These are phyloP conservation scores for Psilocybe cubensis DNA, from an alignment of 768 basidiomycete species.

Conservation along the genomic window DNA sequence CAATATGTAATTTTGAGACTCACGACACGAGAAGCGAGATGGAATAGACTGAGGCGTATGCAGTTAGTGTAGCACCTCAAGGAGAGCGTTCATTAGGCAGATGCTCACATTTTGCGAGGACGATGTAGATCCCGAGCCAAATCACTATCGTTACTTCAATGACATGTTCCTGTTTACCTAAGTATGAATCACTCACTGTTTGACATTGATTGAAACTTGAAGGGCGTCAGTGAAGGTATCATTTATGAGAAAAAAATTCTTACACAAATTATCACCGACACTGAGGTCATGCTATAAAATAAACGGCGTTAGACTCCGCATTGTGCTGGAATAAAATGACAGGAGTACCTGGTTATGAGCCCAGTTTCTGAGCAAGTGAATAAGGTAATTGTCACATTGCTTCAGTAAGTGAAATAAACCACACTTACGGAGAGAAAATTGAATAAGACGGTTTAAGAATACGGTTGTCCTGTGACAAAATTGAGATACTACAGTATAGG, in stretches of 20 bases:
- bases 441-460: slow-evolving; percentile 17
- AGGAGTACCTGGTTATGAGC: slow-evolving; percentile 16
- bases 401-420: not conserved
- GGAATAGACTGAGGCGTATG: slow-evolving; percentile 14
- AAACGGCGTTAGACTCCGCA: not conserved
- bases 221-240: not conserved
- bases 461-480: slow-evolving; percentile 11
- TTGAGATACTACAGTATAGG: not conserved
- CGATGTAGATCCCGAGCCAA: slow-evolving; percentile 20
- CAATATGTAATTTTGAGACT: not conserved
- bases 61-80: too few species aligned
- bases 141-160: slow-evolving; percentile 12
- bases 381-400: not conserved
- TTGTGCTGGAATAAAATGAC: not conserved
- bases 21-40: slow-evolving; percentile 21
- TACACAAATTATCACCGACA: slow-evolving; percentile 20
- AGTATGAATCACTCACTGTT: slow-evolving; percentile 11
- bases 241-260: not conserved
- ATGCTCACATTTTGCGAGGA: slow-evolving; percentile 21
- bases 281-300: slow-evolving; percentile 10
- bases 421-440: slow-evolving; percentile 18
- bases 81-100: too few species aligned
- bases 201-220: slow-evolving; percentile 17
- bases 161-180: not conserved
- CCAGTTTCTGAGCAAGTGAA: slow-evolving; percentile 15